Evolutionary conservation across 371 early-diverging fungal genomes (phyloP), one percentile per base, ranked within the genome.

Genomic region (Caulochytrium protostelioides): DNA sequence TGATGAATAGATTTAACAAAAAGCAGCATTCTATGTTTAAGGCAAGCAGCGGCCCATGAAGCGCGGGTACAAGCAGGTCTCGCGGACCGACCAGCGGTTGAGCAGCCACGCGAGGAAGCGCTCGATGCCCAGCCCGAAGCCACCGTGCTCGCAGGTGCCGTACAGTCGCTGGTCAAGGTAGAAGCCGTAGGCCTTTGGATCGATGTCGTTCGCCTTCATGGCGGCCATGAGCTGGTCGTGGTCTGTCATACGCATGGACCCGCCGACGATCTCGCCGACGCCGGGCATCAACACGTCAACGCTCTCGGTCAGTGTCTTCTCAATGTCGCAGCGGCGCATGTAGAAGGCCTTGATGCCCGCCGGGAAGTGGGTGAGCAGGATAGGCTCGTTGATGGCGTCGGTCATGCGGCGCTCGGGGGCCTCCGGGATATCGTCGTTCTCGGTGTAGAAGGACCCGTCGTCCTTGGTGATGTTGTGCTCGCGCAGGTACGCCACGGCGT

Each of bases 201-300:
- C 87, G 41, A 99, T 83, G 20, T 91, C 92, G 64, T 94, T 98
- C 25, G 84, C 73, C 54, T 73, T 71, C 56, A 91, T 98, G 16
- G 84, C 99, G n/a, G 65, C 83, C 50, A 89, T 49, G 31, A 99
- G 66, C 51, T 84, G 82, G 13, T 79, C 76, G 59, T 41, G 52
- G 46, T 89, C 78, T 34, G 77, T 70, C 52, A 85, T 85, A 64
- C 99, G 79, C 99, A 98, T 99, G 47, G 86, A 85, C 26, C 98
- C 99, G 54, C 99, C 99, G 24, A 94, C 86, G 63, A 98, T 94
- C 66, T 99, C 99, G 44, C 99, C 99, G 33, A 98, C 97, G 43
- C 75, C 78, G 24, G 99, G 99, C 80, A 97, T 94, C 50, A 99
- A 72, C 22, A 99, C 75, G 62, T 99, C 99, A 20, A 91, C 89